Evolutionary conservation across 2,329 filamentous ascomycete species (phyloP), one percentile per base, ranked within the genome.

Genomic region (Neoarthrinium moseri): DNA sequence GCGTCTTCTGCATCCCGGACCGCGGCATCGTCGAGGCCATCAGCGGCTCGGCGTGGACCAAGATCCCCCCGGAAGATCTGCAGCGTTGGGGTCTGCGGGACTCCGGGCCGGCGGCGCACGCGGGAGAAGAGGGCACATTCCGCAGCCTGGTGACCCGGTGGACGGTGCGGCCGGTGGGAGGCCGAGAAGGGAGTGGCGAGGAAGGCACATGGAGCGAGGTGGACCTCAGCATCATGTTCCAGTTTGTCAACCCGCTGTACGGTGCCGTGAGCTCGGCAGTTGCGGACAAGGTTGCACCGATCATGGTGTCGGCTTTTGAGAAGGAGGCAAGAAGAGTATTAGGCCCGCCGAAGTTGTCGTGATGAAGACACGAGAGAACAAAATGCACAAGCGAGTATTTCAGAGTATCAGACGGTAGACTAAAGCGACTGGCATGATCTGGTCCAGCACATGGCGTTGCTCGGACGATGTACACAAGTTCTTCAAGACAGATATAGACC

Each of bases 251-350:
- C 67, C 89, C 91, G n/a, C 65, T 96, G 46, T 95, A 96, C 70
- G 85, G 84, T 33, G 83, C 87, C 17, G 74, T 96, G 61, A 94
- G 91, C 63, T 78, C 83, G 29, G 86, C 88, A 26, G 84, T 94
- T 20, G 89, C 90, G 53, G 86, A 89, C 24, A 90, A 89, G 68
- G 83, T 96, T 52, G 92, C 90, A 2, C 84, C 83, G 4, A 76
- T 87, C 53, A 96, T 99, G 91, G 87, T 97, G 54, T 84, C 89
- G 65, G 92, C 94, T 1, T 99, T 99, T 72, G 91, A 96, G 71
- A 80, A 81, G 67, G 78, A 88, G 60, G 91, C 94, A 5, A 73
- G 73, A 61, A 72, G 79, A 57, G 63, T 89, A 38, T 64, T 80
- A 56, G 70, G 68, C 32, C 37, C 47, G 30, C 46, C 32, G 11